A percentile compares a stretch with the other conserved stretches of the same genome.
Evolutionary conservation across 2,329 filamentous ascomycete genomes (phyloP).

Genomic region (Trematosphaeria pertusa): DNA sequence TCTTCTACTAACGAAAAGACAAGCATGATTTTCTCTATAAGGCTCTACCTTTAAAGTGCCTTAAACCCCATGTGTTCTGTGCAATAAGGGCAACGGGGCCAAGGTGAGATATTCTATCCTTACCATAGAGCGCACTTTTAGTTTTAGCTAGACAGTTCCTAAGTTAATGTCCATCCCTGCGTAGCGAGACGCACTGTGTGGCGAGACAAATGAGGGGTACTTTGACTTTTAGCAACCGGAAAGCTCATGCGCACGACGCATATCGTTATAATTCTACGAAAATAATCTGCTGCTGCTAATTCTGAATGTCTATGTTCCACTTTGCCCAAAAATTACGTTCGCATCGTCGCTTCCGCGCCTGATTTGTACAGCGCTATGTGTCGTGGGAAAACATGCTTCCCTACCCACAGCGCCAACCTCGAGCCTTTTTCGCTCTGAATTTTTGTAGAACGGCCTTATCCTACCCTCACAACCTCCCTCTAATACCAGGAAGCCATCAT

Average conservation of each 20-base stretch:
- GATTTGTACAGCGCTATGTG: background rate
- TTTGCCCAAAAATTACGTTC: background rate
- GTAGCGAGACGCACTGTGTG: background rate
- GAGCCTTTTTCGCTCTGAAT: background rate
- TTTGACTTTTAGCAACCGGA: background rate
- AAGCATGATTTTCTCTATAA: too few species aligned
- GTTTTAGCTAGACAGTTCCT: too few species aligned
- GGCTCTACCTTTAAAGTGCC: too few species aligned
- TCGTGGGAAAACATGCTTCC: background rate
- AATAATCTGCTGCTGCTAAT: background rate
- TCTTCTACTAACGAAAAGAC: too few species aligned
- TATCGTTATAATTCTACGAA: background rate
- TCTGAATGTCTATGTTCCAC: background rate
- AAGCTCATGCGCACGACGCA: background rate
- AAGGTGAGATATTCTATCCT: too few species aligned
- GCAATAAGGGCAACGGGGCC: too few species aligned
- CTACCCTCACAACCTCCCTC: background rate
- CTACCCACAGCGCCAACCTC: slow-evolving; percentile 2
- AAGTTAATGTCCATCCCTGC: background rate
- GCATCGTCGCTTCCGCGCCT: background rate
- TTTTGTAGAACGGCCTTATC: background rate
- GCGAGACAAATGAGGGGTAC: background rate
- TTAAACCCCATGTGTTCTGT: too few species aligned
- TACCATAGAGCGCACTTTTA: too few species aligned
- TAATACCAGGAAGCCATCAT: background rate